Conservation (phyloP, 495 filamentous ascomycete species). For the Parmelia sp. region DNA sequence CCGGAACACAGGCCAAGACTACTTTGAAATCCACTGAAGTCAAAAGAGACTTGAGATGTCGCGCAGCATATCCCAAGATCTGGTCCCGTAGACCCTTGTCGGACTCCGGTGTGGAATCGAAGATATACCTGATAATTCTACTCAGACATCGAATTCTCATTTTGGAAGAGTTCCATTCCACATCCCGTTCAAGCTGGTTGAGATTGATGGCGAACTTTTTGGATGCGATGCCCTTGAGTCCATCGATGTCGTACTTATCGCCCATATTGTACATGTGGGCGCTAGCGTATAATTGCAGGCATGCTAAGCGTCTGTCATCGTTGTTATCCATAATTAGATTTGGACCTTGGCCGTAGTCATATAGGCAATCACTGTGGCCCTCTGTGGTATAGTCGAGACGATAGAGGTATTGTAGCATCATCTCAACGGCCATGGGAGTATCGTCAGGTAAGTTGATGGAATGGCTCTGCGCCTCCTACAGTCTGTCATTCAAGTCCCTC, state of each 20-base stretch:
- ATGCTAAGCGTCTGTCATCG: neutral
- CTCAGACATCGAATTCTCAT: neutral
- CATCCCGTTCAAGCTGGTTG: neutral
- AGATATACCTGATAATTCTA: neutral
- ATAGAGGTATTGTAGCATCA: constrained; percentile 8
- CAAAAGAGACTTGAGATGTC: neutral
- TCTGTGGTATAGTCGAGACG: neutral
- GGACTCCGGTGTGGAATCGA: neutral
- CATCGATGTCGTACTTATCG: neutral
- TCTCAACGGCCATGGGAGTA: constrained; percentile 1
- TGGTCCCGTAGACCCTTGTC: neutral
- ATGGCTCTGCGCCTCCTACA: neutral
- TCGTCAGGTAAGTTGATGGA: constrained; percentile 3
- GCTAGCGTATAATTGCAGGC: neutral
- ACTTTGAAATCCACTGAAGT: neutral
- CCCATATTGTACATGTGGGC: neutral
- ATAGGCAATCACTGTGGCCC: no score
- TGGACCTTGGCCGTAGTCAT: neutral
- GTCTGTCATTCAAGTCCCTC: no score
- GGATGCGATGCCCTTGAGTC: neutral
- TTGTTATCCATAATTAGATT: no score
- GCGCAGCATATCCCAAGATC: neutral
- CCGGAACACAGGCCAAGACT: neutral
- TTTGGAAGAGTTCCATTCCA: neutral
- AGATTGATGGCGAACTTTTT: neutral